Evolutionary conservation across 129 eudicot genomes (phyloP).

Genomic region (Lonicera japonica): DNA sequence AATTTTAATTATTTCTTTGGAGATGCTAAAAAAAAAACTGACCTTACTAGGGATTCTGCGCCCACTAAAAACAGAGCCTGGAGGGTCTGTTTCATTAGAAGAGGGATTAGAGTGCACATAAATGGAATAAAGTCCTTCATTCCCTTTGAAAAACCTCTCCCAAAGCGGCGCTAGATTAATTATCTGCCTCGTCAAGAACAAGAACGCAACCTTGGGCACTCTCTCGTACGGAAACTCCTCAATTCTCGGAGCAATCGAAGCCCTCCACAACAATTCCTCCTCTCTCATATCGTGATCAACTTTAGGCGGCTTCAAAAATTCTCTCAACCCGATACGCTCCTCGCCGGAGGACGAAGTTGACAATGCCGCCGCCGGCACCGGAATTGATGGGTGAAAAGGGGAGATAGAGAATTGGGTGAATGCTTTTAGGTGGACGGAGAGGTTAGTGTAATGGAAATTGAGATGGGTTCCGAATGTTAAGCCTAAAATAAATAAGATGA

Average conservation of each 20-base stretch:
- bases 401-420: conserved; percentile 28
- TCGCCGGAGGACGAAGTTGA: no score
- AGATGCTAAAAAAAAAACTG: no score
- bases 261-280: conserved; percentile 61
- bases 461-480: conserved; percentile 46
- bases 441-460: conserved; percentile 39
- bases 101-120: conserved; percentile 64
- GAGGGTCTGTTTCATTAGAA: conserved; percentile 35
- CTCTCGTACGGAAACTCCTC: conserved; percentile 32
- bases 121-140: conserved; percentile 47
- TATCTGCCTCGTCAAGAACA: conserved; percentile 57
- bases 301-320: conserved; percentile 20
- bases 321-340: conserved; percentile 9
- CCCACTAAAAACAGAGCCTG: conserved; percentile 50
- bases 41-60: conserved; percentile 74
- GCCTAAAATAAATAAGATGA: conserved; percentile 53
- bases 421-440: conserved; percentile 40
- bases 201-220: conserved; percentile 54
- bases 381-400: no score
- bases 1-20: no score
- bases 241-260: conserved; percentile 53
- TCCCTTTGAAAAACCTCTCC: conserved; percentile 65
- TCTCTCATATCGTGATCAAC: conserved; percentile 55
- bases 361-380: neutral
- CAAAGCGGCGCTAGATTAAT: conserved; percentile 61